Conservation (phyloP, 805 yeast genomes). For the Lipomyces sp. region DNA sequence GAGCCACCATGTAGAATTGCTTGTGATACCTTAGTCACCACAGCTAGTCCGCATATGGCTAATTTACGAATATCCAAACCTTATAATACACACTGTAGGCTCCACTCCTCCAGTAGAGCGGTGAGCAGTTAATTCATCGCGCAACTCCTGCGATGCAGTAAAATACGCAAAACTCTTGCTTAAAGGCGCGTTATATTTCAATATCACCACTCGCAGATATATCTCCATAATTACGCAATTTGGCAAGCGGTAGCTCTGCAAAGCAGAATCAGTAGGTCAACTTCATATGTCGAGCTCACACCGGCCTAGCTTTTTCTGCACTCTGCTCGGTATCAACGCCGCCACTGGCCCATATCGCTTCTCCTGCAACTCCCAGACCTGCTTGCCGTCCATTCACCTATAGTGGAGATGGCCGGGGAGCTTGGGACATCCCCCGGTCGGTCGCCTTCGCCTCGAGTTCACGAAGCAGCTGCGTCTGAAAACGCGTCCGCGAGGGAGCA, state of each 20-base stretch:
- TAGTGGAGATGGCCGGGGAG: constrained; percentile 2
- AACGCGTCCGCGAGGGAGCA: background rate
- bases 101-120: background rate
- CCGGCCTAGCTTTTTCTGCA: background rate
- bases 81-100: background rate
- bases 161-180: background rate
- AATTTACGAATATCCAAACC: background rate
- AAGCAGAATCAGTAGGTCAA: background rate
- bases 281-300: background rate
- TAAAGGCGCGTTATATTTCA: background rate
- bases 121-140: background rate
- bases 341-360: background rate
- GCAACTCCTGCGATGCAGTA: background rate
- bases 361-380: background rate
- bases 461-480: background rate
- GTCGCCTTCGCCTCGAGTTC: background rate
- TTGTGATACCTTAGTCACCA: background rate
- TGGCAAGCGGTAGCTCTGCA: background rate
- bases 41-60: background rate
- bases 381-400: background rate
- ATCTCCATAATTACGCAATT: background rate
- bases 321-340: background rate
- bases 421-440: background rate
- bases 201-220: background rate
- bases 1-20: background rate